Base-by-base conservation (phyloP, 129 eudicot species). In the Flaveria trinervia region DNA sequence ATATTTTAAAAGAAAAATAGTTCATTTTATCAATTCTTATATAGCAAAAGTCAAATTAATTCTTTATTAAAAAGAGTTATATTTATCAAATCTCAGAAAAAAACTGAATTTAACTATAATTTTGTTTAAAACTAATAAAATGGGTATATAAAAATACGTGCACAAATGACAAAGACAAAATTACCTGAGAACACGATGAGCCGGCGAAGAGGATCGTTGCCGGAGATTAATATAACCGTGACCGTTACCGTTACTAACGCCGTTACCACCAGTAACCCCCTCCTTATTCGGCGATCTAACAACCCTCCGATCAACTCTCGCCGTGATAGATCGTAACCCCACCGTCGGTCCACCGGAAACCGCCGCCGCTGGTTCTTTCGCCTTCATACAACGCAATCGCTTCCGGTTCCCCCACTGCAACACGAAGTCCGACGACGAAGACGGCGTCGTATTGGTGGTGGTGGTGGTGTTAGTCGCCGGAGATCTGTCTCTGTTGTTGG, bases 351-450 rank as follows among this genome's bases (percentile, higher is more conserved):
- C 61, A 57, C 85, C 85, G 80, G 84, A 57, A 54, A 73, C 62
- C 44, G 45, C 60, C 77, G 69, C 30, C 30, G 30, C 3, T 28
- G 30, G 30, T 28, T 28, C 30, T 28, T 28, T 28, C 30, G 30
- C 30, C 84, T 90, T 90, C 92, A 90, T 90, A 79, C 96, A 86
- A 62, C 96, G 91, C 15, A 82, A 56, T 55, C 91, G 77, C 26
- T 90, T 90, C 77, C 91, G 84, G 60, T 86, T 90, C 4, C 96
- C 96, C 96, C 96, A 90, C 96, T 86, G 91, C 69, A 90, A 79
- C 17, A 83, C 88, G 68, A 87, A 87, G 71, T 90, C 90, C 3
- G 92, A 59, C 36, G 91, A 83, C 28, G 90, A 71, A 57, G 89
- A 80, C 33, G 84, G 22, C 50, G 85, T 71, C 65, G 83, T 72